Percentiles rank a stretch among this genome's conserved stretches.
Evolutionary conservation across 2,329 filamentous ascomycete genomes (phyloP).

Genomic region (Ampelomyces quisqualis): DNA sequence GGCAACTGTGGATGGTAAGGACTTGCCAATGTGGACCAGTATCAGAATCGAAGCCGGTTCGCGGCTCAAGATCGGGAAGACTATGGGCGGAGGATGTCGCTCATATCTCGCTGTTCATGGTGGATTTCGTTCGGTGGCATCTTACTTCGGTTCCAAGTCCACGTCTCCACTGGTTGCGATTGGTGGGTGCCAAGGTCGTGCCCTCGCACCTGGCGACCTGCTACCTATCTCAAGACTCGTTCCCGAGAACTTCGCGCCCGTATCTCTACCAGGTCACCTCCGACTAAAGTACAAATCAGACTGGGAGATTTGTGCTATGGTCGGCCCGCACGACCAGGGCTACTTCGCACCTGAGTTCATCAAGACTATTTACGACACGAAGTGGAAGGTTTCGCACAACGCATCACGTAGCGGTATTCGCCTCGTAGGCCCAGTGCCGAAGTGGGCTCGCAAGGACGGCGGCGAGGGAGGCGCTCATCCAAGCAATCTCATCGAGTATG

Average conservation of each 20-base stretch:
- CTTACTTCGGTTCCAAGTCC: constrained; percentile 61
- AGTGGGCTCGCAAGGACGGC: constrained; percentile 61
- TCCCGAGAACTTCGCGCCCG: constrained; percentile 35
- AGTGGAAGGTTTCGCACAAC: constrained; percentile 64
- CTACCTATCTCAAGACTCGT: constrained; percentile 49
- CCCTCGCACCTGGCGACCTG: constrained; percentile 57
- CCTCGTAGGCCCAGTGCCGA: constrained; percentile 58
- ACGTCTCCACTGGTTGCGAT: constrained; percentile 60
- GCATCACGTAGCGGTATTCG: constrained; percentile 61
- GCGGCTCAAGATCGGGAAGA: constrained; percentile 57
- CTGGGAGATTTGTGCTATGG: constrained; percentile 58
- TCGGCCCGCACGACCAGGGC: constrained; percentile 58
- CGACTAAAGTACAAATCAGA: constrained; percentile 53
- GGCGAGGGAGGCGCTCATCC: constrained; percentile 66
- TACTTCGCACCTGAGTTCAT: constrained; percentile 55
- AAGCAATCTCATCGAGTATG: constrained; percentile 55
- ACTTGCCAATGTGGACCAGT: constrained; percentile 58
- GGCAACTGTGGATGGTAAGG: constrained; percentile 52
- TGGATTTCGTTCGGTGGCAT: constrained; percentile 55
- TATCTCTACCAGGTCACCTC: constrained; percentile 48
- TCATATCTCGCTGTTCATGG: constrained; percentile 61
- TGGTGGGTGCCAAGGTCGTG: constrained; percentile 61
- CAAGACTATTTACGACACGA: constrained; percentile 57
- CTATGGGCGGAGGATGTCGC: constrained; percentile 55
- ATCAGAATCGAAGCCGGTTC: constrained; percentile 55